Conservation (phyloP, 306 rosid species). For the Acmispon strigosus region DNA sequence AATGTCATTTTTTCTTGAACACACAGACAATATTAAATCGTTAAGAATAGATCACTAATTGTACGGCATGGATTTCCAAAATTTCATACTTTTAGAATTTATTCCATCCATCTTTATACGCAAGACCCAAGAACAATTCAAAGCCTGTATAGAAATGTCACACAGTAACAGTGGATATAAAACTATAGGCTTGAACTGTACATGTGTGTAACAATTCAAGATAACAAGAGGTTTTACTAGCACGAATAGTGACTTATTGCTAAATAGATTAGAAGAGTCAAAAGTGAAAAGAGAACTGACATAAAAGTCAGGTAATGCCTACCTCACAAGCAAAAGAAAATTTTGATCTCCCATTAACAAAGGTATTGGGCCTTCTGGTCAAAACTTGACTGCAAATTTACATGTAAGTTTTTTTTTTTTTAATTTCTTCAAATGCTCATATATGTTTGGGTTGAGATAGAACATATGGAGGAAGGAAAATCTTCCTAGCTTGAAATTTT, state of each 20-base stretch:
- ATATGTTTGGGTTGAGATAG: not conserved
- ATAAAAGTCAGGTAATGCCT: not conserved
- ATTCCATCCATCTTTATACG: not conserved
- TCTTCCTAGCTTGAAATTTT: not conserved
- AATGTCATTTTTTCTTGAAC: not conserved
- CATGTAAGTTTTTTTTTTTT: not conserved
- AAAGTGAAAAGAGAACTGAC: not conserved
- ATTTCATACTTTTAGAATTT: not conserved
- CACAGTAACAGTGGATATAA: not conserved
- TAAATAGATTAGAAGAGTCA: not conserved
- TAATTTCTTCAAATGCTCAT: not conserved
- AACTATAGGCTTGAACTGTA: not conserved
- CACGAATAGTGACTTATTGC: not conserved
- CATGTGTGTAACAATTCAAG: not conserved
- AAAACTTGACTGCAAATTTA: not conserved
- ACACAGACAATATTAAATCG: not conserved
- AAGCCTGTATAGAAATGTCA: not conserved
- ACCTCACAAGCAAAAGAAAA: not conserved
- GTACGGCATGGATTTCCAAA: not conserved
- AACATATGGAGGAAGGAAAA: not conserved
- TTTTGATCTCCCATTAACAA: not conserved
- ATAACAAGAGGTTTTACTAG: not conserved
- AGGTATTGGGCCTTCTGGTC: too few relatives aligned
- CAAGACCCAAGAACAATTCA: slow-evolving; percentile 2
- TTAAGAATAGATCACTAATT: not conserved